These are phyloP conservation scores for Magnaporthales sp. DNA, from an alignment of 2,329 filamentous ascomycete species.

Conservation along the genomic window DNA sequence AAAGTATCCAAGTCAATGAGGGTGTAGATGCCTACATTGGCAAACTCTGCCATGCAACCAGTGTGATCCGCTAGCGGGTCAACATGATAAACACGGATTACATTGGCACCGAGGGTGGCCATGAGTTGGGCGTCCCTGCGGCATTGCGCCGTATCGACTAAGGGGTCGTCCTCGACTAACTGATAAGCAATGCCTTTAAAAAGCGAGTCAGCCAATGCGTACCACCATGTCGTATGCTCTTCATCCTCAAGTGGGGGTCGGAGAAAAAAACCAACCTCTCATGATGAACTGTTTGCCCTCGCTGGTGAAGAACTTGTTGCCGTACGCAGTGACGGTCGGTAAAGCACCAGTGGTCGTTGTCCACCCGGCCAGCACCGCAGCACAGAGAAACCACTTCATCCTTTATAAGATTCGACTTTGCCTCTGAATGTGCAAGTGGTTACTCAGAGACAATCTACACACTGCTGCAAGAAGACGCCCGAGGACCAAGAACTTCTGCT, in stretches of 20 bases:
- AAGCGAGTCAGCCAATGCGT: background rate
- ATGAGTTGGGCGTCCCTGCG: constrained; percentile 66
- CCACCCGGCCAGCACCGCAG: constrained; percentile 25
- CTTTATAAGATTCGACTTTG: background rate
- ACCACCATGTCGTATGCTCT: background rate
- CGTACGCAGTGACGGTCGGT: constrained; percentile 46
- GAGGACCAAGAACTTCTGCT: background rate
- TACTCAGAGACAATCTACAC: background rate
- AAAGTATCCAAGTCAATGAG: constrained; percentile 79
- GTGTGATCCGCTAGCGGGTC: constrained; percentile 62
- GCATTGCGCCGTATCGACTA: constrained; percentile 70
- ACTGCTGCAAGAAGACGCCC: background rate
- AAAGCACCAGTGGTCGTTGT: constrained; percentile 23
- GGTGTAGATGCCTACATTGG: constrained; percentile 72
- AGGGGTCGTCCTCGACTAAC: constrained; percentile 57
- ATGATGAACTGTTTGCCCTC: constrained; percentile 77
- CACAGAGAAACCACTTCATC: background rate
- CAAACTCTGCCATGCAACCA: constrained; percentile 74
- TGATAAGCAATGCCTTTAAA: constrained; percentile 64
- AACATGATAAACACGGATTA: constrained; percentile 84
- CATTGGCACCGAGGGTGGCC: constrained; percentile 72
- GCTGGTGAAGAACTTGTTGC: constrained; percentile 78
- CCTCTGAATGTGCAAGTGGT: background rate
- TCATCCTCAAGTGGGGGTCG: background rate
- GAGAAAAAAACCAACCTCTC: constrained; percentile 50